Conservation (phyloP, 1,284 basidiomycete genomes). For the Pterula multifida region DNA sequence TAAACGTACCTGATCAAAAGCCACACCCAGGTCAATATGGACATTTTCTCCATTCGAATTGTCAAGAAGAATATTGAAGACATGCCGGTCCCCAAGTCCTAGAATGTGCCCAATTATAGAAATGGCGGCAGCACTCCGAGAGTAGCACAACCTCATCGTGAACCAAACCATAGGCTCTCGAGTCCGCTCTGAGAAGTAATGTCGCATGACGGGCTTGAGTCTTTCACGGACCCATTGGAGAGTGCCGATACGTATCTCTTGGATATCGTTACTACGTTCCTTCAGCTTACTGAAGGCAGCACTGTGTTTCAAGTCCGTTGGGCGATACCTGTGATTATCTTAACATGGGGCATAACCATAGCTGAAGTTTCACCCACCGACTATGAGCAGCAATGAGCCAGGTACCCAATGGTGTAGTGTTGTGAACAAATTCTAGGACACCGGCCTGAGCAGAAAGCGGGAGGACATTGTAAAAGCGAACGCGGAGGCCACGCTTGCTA, state of each 20-base stretch:
- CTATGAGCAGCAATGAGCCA: constrained; percentile 58
- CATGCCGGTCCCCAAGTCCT: constrained; percentile 89
- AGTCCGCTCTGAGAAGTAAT: constrained; percentile 87
- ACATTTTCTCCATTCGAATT: constrained; percentile 76
- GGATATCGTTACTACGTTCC: constrained; percentile 17
- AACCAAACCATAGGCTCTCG: constrained; percentile 89
- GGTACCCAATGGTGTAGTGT: constrained; percentile 56
- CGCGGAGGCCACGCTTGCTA: constrained; percentile 55
- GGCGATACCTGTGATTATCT: constrained; percentile 28
- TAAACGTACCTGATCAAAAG: constrained; percentile 78
- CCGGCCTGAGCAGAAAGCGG: constrained; percentile 78
- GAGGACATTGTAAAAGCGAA: constrained; percentile 84
- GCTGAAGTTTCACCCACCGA: constrained; percentile 26
- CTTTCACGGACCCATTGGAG: constrained; percentile 43
- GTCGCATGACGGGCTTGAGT: constrained; percentile 85
- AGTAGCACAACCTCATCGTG: constrained; percentile 83
- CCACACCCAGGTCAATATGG: constrained; percentile 94
- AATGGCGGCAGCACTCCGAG: constrained; percentile 84
- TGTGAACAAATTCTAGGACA: constrained; percentile 83
- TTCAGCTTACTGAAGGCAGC: constrained; percentile 16
- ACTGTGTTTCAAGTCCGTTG: constrained; percentile 18
- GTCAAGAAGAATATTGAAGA: constrained; percentile 89
- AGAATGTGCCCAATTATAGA: constrained; percentile 92
- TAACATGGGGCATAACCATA: constrained; percentile 12
- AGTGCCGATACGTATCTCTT: constrained; percentile 24